phyloP scores from a whole-genome alignment of 768 basidiomycete genomes.

The Amylocystis lapponica region DNA sequence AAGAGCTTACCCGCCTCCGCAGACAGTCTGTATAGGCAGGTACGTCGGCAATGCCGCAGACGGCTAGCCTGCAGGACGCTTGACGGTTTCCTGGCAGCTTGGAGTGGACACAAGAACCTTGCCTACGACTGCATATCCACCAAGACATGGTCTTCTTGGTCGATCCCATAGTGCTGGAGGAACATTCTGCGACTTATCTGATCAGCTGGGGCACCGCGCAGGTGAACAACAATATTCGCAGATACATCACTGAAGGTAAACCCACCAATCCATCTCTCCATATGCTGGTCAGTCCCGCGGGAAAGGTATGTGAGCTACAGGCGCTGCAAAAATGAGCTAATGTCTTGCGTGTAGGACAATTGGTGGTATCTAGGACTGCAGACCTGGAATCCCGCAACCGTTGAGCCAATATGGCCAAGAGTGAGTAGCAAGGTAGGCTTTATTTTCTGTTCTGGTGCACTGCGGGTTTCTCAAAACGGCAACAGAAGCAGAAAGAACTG shows the following conservation, averaged over 20 bases:
- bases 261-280: conserved; percentile 31
- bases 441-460: too few species aligned
- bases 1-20: too few species aligned
- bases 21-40: conserved; percentile 28
- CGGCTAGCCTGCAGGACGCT: too few species aligned
- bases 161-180: conserved; percentile 52
- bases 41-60: conserved; percentile 11
- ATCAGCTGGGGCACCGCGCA: conserved; percentile 46
- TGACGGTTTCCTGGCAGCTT: conserved; percentile 3
- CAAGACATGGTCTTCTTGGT: conserved; percentile 42
- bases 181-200: conserved; percentile 33
- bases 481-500: conserved; percentile 25
- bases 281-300: conserved; percentile 44
- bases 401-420: conserved; percentile 6
- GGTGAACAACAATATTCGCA: conserved; percentile 27
- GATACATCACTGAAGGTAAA: conserved; percentile 27
- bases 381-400: background rate
- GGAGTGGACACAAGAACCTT: conserved; percentile 23
- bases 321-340: background rate
- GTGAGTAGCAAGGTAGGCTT: conserved; percentile 1
- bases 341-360: conserved; percentile 1
- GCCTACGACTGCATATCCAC: conserved; percentile 38
- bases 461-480: too few species aligned
- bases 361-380: conserved; percentile 15
- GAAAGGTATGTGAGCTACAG: conserved; percentile 30